Base-by-base conservation (phyloP, 257 asterid species). In the Solanum bukasovii region DNA sequence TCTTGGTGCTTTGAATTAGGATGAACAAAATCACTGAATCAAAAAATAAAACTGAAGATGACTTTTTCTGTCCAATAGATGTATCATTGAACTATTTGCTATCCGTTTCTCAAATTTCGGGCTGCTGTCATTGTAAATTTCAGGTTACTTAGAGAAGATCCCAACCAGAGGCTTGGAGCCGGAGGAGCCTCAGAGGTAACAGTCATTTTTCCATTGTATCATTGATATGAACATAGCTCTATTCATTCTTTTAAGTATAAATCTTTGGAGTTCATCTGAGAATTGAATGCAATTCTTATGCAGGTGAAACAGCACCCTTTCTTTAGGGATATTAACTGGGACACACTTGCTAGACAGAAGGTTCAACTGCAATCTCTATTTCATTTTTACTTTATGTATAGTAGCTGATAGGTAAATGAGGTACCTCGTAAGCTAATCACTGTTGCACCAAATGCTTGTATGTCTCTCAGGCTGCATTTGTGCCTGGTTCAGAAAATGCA, bases 281-380 rank as follows among this genome's bases (percentile, higher is more conserved):
- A 49, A 82, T 29, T 31, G 8, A 81, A 82, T 29, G 56, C 52
- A 31, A 27, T 77, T 88, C 21, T 86, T 40, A 29, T 91, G 89
- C 94, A 97, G 99, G 99, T 97, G 92, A 97, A 97, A 93, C 95
- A 93, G 83, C 99, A 96, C 91, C 98, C 96, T 2, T 97, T 90
- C 91, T 97, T 97, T 92, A 90, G 95, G 91, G 96, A 97, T 92
- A 96, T 96, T 88, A 96, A 94, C 92, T 97, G 99, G 99, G 98
- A 97, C 92, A 96, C 99, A 6, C 96, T 97, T 87, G 99, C 98
- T 46, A 93, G 99, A 87, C 99, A 96, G 88, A 97, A 97, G 99
- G 98, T 96, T 87, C 18, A 91, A 85, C 86, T 52, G 81, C 84
- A 18, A 21, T 86, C 34, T 49, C 11, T 46, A 49, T 29, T 82